Evolutionary conservation across 805 yeast genomes (phyloP), one percentile per base, ranked within the genome.

Genomic region (Ogataea methylovora): DNA sequence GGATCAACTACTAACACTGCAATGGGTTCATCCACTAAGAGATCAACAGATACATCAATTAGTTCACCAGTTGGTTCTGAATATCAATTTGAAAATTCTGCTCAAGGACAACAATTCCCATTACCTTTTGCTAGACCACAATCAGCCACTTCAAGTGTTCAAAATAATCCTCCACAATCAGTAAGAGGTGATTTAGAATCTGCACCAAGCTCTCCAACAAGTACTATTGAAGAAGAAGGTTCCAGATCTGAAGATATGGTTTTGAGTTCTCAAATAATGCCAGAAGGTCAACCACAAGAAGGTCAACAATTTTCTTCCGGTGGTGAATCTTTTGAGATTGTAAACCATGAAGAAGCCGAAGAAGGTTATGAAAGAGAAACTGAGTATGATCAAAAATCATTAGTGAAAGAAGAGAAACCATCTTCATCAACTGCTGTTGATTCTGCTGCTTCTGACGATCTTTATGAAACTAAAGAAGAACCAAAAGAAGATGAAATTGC

Each of bases 91-190:
- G 54, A 61, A 12, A 67, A 62, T 41, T 35, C 43, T 11, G 16
- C 36, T 12, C 45, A 41, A 32, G 36, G 24, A 33, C 53, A 45
- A 33, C 53, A 42, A 30, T 52, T 52, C 35, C 41, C 49, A 4
- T 45, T 51, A 38, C 75, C 68, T 37, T 45, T 73, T 51, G 61
- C 58, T 24, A 66, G 92, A 47, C 84, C 94, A 2, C 83, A 79
- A 38, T 84, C 95, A 0, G 73, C 83, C 26, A 84, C 96, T 0
- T 86, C 96, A 0, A 84, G 95, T 29, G 94, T 87, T 23, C 90
- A 83, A 48, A 88, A 88, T 60, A 87, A 90, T 54, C 86, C 97
- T 2, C 88, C 97, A 0, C 74, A 77, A 58, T 84, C 95, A 16
- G 94, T 86, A 7, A 76, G 95, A 40, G 95, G 84, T 42, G 95